Evolutionary conservation across 2,329 filamentous ascomycete species (phyloP).

Genomic region (Pseudogymnoascus sp.): DNA sequence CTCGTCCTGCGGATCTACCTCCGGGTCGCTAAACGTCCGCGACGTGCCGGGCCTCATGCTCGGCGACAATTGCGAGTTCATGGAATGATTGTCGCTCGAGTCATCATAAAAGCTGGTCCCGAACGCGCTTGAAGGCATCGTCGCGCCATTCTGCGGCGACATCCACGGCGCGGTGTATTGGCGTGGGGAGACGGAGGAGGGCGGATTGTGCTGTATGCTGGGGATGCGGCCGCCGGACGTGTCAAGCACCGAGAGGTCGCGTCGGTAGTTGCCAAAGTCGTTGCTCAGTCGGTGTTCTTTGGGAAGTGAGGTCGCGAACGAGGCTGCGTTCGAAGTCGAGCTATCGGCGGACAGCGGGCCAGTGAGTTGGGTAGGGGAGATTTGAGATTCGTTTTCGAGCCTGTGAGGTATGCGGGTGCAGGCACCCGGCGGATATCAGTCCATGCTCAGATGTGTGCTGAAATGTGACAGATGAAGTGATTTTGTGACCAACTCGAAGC

Average conservation of each 20-base stretch:
- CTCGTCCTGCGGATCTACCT: constrained; percentile 56
- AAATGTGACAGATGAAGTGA: neutral
- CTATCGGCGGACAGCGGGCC: constrained; percentile 18
- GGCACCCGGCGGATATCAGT: constrained; percentile 26
- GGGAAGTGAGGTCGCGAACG: constrained; percentile 27
- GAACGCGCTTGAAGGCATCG: constrained; percentile 27
- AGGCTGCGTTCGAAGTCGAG: constrained; percentile 15
- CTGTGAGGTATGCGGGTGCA: constrained; percentile 23
- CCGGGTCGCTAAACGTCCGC: constrained; percentile 46
- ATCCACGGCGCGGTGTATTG: constrained; percentile 48
- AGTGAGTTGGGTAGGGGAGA: constrained; percentile 24
- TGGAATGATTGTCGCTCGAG: constrained; percentile 65
- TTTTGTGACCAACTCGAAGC: constrained; percentile 20
- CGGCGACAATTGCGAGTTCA: constrained; percentile 54
- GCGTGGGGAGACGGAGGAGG: constrained; percentile 43
- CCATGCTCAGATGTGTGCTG: neutral
- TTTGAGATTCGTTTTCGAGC: constrained; percentile 25
- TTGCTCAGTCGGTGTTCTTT: constrained; percentile 28
- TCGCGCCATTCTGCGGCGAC: constrained; percentile 28
- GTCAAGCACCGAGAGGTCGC: constrained; percentile 62
- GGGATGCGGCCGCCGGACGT: constrained; percentile 48
- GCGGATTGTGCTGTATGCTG: constrained; percentile 50
- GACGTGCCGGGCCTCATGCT: constrained; percentile 50
- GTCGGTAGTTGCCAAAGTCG: constrained; percentile 62
- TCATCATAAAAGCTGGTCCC: constrained; percentile 58